Base-by-base conservation (phyloP, 805 yeast species). In the Yarrowia bubula region DNA sequence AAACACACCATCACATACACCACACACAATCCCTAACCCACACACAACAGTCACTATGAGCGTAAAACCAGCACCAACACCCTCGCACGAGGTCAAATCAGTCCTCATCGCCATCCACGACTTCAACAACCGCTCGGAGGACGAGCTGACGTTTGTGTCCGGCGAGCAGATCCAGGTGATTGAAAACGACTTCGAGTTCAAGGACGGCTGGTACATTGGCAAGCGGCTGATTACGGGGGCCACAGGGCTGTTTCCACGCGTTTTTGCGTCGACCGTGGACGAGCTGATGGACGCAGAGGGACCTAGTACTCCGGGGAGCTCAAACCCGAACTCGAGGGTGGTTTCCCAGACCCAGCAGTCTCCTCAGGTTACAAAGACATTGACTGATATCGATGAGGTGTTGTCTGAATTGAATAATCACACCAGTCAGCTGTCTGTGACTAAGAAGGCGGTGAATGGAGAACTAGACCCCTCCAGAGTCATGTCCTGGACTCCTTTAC, bases 151-250 rank as follows among this genome's bases (percentile, higher is more conserved):
- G 53, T 80, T 95, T 70, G 82, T 80, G 55, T 83, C 87, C 10
- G 98, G 98, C 32, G 98, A 95, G 73, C 86, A 84, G 67, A 81
- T 95, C 66, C 96, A 91, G 74, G 90, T 95, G 8, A 84, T 95
- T 22, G 90, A 96, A 48, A 97, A 92, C 75, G 99, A 95, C 76
- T 84, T 87, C 68, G 97, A 90, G 72, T 95, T 89, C 75, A 89
- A 90, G 71, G 98, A 95, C 75, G 98, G 98, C 15, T 95, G 99
- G 99, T 95, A 88, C 73, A 88, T 90, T 66, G 80, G 97, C 3
- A 86, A 85, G 67, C 92, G 92, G 70, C 73, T 90, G 58, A 72
- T 83, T 58, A 86, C 93, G 0, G 83, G 84, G 64, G 82, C 84
- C 63, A 93, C 90, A 11, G 99, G 99, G 0, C 78, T 93, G 46